Conservation (phyloP, 2,329 filamentous ascomycete genomes). For the Waltergamsia citrina region DNA sequence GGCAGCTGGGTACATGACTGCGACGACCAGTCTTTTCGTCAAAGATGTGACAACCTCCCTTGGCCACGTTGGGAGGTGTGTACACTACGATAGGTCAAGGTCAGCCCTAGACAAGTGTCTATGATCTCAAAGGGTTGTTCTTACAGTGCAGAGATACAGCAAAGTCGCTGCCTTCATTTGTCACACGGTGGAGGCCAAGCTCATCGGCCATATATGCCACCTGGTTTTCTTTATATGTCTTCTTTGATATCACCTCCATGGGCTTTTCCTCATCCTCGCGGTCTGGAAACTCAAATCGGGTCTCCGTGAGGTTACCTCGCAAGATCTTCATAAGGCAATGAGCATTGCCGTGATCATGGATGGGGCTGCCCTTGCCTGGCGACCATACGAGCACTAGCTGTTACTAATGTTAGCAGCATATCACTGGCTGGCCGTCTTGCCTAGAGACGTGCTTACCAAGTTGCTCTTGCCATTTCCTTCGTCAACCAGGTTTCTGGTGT, state of each 20-base stretch:
- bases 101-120: slow-evolving; percentile 22
- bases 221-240: slow-evolving; percentile 57
- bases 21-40: slow-evolving; percentile 66
- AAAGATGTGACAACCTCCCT: slow-evolving; percentile 73
- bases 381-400: slow-evolving; percentile 86
- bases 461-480: slow-evolving; percentile 78
- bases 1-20: slow-evolving; percentile 60
- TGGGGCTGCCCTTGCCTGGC: slow-evolving; percentile 71
- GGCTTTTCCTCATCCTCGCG: slow-evolving; percentile 36
- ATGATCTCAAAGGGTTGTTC: slow-evolving; percentile 14
- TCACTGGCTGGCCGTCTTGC: not conserved
- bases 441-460: slow-evolving; percentile 40
- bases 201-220: slow-evolving; percentile 90
- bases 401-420: slow-evolving; percentile 4
- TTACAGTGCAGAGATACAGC: slow-evolving; percentile 75
- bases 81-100: slow-evolving; percentile 45
- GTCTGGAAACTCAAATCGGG: slow-evolving; percentile 66
- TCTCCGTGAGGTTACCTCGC: slow-evolving; percentile 70
- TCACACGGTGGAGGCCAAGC: slow-evolving; percentile 76
- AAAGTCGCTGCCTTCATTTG: slow-evolving; percentile 64
- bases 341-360: slow-evolving; percentile 83
- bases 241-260: slow-evolving; percentile 57
- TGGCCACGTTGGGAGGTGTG: slow-evolving; percentile 82
- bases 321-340: slow-evolving; percentile 92
- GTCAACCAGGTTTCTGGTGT: slow-evolving; percentile 84